A percentile compares a stretch with the other conserved stretches of the same genome.
These are phyloP conservation scores for Oryza meridionalis DNA, from an alignment of 176 grass and related monocot genomes.

Conservation along the genomic window DNA sequence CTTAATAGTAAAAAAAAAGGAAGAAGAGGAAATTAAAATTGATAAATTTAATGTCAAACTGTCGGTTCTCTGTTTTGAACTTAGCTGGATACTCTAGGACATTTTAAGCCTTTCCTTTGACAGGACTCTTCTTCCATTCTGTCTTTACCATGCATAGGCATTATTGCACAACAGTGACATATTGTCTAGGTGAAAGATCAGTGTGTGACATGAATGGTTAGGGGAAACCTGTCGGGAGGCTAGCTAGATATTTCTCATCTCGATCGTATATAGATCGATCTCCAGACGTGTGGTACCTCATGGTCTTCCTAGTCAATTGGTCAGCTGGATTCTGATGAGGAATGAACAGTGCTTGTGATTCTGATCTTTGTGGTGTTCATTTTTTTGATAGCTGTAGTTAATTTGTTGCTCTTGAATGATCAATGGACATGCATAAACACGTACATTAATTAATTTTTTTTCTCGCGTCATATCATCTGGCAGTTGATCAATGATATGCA, in stretches of 20 bases:
- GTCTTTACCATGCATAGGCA: background rate
- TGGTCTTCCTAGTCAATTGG: background rate
- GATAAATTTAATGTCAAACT: background rate
- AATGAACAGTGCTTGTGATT: background rate
- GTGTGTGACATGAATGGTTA: background rate
- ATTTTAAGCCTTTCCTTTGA: background rate
- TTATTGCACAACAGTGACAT: background rate
- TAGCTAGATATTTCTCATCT: background rate
- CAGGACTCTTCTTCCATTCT: background rate
- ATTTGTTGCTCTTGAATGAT: background rate
- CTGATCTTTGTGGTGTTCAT: background rate
- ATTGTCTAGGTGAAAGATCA: slow-evolving; percentile 1
- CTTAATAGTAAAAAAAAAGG: background rate
- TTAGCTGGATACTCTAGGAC: background rate
- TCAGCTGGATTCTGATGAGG: background rate
- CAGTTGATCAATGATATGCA: no score
- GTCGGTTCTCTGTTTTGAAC: background rate
- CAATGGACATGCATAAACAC: background rate
- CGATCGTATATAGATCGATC: background rate
- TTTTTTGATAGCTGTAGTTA: background rate
- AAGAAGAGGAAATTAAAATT: background rate
- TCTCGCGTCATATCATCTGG: no score
- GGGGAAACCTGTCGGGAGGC: background rate
- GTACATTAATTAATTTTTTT: background rate
- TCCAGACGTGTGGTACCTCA: background rate